Evolutionary conservation across 2,329 filamentous ascomycete genomes (phyloP), one percentile per base, ranked within the genome.

Genomic region (Aureobasidium sp.): DNA sequence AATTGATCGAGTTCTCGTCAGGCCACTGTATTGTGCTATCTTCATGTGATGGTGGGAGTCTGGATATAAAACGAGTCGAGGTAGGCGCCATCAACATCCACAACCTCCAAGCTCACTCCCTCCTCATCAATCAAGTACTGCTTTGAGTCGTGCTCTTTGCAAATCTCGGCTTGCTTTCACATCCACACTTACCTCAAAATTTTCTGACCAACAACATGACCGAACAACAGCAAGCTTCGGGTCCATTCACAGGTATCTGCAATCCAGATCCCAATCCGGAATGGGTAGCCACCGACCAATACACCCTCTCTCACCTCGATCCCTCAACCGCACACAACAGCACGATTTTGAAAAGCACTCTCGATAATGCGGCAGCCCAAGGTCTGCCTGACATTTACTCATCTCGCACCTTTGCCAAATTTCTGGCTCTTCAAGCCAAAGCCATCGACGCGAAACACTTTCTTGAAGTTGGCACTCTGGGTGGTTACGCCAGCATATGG

Each of bases 381-480:
- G 54, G 58, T 14, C 62, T 66, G 2, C 74, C 74, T 1, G 67
- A 70, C 48, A 77, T 78, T 62, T 68, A 68, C 44, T 68, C 75
- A 30, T 66, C 68, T 5, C 67, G 71, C 0, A 65, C 71, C 13
- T 66, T 73, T 32, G 75, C 72, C 27, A 74, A 76, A 61, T 72
- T 71, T 48, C 68, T 79, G 4, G 69, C 76, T 16, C 66, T 78
- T 3, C 75, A 76, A 41, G 68, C 69, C 48, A 69, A 67, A 45
- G 42, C 62, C 8, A 36, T 55, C 27, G 34, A 55, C 16, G 60
- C 57, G 7, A 64, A 59, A 64, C 63, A 61, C 68, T 72, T 79
- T 2, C 77, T 85, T 39, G 82, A 85, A 67, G 72, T 85, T 51
- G 82, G 82, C 29, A 83, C 80, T 0, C 68, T 85, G 30, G 81